Conservation (phyloP, 164 flowering plant genomes). For the Chimonanthus praecox region DNA sequence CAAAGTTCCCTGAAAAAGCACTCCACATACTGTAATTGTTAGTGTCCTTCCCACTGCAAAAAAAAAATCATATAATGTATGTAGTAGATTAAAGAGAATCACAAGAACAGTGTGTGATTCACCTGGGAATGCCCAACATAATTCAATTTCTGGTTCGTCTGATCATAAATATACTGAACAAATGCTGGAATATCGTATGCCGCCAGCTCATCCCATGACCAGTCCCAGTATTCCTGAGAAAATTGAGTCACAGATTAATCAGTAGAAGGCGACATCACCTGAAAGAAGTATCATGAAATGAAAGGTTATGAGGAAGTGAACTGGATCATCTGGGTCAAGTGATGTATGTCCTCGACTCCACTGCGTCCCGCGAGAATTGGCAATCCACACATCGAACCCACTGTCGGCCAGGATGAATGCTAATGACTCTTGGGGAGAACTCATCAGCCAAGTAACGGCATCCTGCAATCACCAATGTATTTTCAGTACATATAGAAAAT, state of each 20-base stretch:
- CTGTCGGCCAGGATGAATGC: constrained; percentile 67
- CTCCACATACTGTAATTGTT: not conserved
- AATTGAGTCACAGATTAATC: too few species aligned
- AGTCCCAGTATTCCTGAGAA: constrained; percentile 69
- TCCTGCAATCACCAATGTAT: constrained; percentile 37
- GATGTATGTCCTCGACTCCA: constrained; percentile 57
- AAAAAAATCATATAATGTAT: not conserved
- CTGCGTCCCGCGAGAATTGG: constrained; percentile 67
- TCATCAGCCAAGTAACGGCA: constrained; percentile 61
- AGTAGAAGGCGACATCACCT: not conserved
- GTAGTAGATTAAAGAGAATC: not conserved
- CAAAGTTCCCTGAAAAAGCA: constrained; percentile 55
- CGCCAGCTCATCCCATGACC: constrained; percentile 90
- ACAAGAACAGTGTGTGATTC: not conserved
- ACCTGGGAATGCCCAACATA: constrained; percentile 89
- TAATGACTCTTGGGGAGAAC: constrained; percentile 47
- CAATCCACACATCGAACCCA: constrained; percentile 78
- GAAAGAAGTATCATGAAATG: not conserved
- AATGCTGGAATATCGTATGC: constrained; percentile 65
- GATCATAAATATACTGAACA: constrained; percentile 42
- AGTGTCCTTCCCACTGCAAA: not conserved
- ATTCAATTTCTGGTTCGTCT: constrained; percentile 59
- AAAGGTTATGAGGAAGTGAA: constrained; percentile 6
- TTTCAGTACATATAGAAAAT: not conserved
- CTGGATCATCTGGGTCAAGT: constrained; percentile 41